Percentiles rank a stretch among this genome's conserved stretches.
These are phyloP conservation scores for Pleurotus giganteus DNA, from an alignment of 768 basidiomycete genomes.

Conservation along the genomic window DNA sequence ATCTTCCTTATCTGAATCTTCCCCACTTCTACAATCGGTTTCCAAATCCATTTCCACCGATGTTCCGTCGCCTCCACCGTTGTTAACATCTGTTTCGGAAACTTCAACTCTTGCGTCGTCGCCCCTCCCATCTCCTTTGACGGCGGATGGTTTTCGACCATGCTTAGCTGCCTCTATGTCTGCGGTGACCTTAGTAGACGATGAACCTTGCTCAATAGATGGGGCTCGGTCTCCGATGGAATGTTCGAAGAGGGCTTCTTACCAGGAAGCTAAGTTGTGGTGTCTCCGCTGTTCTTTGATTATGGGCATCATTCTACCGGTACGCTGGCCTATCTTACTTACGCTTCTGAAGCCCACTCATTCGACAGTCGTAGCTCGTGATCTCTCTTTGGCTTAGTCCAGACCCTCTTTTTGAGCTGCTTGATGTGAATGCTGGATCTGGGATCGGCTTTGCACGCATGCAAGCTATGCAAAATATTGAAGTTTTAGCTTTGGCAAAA, in stretches of 20 bases:
- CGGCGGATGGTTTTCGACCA: too few species aligned
- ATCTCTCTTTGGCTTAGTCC: background rate
- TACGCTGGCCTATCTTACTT: background rate
- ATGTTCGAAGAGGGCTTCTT: background rate
- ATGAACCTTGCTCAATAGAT: background rate
- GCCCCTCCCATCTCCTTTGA: background rate
- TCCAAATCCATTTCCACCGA: background rate
- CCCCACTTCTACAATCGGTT: background rate
- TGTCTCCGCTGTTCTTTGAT: background rate
- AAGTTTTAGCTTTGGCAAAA: conserved; percentile 2
- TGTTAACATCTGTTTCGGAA: background rate
- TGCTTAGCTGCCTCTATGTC: background rate
- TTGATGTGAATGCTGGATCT: background rate
- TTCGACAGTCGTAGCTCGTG: background rate
- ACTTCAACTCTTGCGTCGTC: background rate
- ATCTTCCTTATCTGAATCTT: background rate
- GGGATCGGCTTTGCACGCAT: background rate
- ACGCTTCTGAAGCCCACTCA: background rate
- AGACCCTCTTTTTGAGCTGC: background rate
- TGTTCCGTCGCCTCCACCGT: background rate
- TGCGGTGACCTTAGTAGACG: background rate
- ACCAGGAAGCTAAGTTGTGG: background rate
- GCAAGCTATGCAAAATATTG: background rate
- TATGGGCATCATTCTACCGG: background rate
- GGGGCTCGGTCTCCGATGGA: too few species aligned